Conservation (phyloP, 495 filamentous ascomycete genomes). For the Penicillium salamii region DNA sequence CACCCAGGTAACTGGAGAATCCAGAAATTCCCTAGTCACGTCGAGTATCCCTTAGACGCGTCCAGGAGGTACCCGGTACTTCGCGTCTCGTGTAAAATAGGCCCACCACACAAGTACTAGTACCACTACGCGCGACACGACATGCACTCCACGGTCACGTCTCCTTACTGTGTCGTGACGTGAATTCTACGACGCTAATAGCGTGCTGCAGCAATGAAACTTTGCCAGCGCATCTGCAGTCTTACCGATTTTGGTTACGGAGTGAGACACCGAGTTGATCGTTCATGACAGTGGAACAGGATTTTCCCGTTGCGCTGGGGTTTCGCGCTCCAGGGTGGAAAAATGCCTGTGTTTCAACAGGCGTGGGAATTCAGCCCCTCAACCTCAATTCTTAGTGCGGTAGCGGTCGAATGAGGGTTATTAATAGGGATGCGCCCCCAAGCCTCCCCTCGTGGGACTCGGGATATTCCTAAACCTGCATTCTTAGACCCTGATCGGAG, state of each 20-base stretch:
- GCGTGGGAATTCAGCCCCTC: not conserved
- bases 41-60: conserved; percentile 7
- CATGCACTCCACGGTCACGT: conserved; percentile 2
- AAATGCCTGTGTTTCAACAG: not conserved
- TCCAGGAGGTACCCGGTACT: conserved; percentile 6
- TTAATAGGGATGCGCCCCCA: not conserved
- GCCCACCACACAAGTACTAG: conserved; percentile 2
- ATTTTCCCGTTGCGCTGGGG: not conserved
- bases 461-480: not conserved
- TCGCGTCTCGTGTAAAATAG: not conserved
- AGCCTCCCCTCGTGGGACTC: conserved; percentile 1
- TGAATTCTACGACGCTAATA: conserved; percentile 1
- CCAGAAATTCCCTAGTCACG: not conserved
- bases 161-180: conserved; percentile 2
- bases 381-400: not conserved
- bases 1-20: not conserved
- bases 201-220: not conserved
- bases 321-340: not conserved
- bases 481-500: not conserved
- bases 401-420: not conserved
- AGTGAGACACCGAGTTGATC: conserved; percentile 1
- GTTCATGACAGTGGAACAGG: not conserved
- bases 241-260: not conserved
- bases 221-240: conserved; percentile 4
- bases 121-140: conserved; percentile 11